Evolutionary conservation across 2,329 filamentous ascomycete genomes (phyloP).

Genomic region (Paecilomyces formosus): DNA sequence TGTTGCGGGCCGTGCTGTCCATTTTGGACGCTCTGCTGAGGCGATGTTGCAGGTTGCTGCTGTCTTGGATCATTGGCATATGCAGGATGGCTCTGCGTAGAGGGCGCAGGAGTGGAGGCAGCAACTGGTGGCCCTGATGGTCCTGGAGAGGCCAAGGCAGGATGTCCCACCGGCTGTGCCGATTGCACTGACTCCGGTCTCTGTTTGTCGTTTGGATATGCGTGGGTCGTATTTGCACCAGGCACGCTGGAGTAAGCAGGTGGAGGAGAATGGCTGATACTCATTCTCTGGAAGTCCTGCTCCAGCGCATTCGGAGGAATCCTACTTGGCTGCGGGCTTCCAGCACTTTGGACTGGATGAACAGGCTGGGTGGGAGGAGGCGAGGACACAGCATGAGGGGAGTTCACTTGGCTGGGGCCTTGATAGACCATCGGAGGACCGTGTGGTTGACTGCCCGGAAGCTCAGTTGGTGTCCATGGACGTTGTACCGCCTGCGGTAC

Average conservation of each 20-base stretch:
- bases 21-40: slow-evolving; percentile 34
- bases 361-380: slow-evolving; percentile 15
- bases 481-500: slow-evolving; percentile 41
- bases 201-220: slow-evolving; percentile 74
- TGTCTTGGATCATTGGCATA: slow-evolving; percentile 76
- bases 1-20: slow-evolving; percentile 17
- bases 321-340: slow-evolving; percentile 15
- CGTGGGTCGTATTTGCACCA: slow-evolving; percentile 41
- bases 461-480: slow-evolving; percentile 93
- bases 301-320: slow-evolving; percentile 67
- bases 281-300: slow-evolving; percentile 77
- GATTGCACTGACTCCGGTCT: slow-evolving; percentile 29
- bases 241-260: slow-evolving; percentile 86
- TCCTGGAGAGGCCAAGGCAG: slow-evolving; percentile 16
- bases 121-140: slow-evolving; percentile 12
- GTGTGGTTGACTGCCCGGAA: slow-evolving; percentile 76
- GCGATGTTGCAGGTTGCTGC: slow-evolving; percentile 20
- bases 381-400: slow-evolving; percentile 34
- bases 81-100: slow-evolving; percentile 64
- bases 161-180: slow-evolving; percentile 13
- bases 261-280: slow-evolving; percentile 73
- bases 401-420: slow-evolving; percentile 61
- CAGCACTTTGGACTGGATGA: slow-evolving; percentile 14
- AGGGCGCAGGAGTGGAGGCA: slow-evolving; percentile 21
- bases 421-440: slow-evolving; percentile 89